Evolutionary conservation across 176 grass and related monocot species (phyloP), one percentile per base, ranked within the genome.

Genomic region (Rhynchospora breviuscula): DNA sequence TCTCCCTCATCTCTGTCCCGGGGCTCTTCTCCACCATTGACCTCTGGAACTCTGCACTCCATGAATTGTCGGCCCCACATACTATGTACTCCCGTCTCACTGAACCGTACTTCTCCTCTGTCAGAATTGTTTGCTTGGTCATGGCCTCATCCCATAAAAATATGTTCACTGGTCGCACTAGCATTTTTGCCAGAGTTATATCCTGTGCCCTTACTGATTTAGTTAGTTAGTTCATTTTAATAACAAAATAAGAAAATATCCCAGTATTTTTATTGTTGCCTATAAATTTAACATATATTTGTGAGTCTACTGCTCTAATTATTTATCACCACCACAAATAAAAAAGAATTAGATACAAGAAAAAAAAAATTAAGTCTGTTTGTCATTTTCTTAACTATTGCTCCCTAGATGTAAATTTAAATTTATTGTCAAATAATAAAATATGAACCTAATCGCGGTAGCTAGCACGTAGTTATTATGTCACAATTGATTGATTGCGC

Each of bases 91-190:
- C 59, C 59, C 59, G 0, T 15, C 79, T 87, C 87, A 94, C 87
- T 1, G 85, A 87, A 2, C 89, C 89, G 40, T 84, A 94, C 52
- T 77, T 89, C 21, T 4, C 63, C 1, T 85, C 57, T 0, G 84
- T 90, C 63, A 93, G 73, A 62, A 85, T 25, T 17, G 40, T 10
- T 57, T 76, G 63, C 47, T 87, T 88, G 79, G 74, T 89, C 6
- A 45, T 81, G 0, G 69, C 48, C 53, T 90, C 88, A 1, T 93
- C 76, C 17, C 77, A 21, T 7, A 62, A 3, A 84, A 88, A 88
- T 57, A 67, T 58, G 21, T 22, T 81, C 33, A 85, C 88, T 0
- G 88, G 80, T 23, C 91, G 81, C 63, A 84, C 2, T 79, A 90
- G 3, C 88, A 90, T 26, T 25, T 78, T 90, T 10, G 81, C 88